Evolutionary conservation across 345 rosid species (phyloP).

Genomic region (Boechera stricta): DNA sequence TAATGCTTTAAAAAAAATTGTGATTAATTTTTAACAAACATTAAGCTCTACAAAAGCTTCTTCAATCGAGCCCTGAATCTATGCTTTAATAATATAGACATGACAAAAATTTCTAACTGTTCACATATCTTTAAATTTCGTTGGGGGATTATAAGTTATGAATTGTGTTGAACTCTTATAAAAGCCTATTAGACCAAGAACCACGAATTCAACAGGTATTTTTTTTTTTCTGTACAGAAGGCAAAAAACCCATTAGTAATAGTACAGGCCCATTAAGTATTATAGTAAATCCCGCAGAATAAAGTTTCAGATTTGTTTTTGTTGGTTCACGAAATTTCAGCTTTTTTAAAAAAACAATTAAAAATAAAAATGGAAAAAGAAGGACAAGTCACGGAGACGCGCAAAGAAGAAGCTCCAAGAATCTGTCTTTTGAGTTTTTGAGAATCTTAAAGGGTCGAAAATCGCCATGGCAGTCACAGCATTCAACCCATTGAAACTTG

Average conservation of each 20-base stretch:
- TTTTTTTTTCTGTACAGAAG: too few relatives aligned
- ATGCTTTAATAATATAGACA: too few relatives aligned
- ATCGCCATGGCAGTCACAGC: conserved; percentile 61
- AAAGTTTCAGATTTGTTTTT: neutral
- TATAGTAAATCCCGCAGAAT: neutral
- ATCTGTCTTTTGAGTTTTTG: conserved; percentile 17
- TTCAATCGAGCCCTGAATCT: too few relatives aligned
- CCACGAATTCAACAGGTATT: neutral
- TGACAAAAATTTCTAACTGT: too few relatives aligned
- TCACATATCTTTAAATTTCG: too few relatives aligned
- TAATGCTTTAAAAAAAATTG: too few relatives aligned
- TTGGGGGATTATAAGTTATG: too few relatives aligned
- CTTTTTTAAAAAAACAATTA: too few relatives aligned
- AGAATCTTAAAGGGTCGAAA: conserved; percentile 22
- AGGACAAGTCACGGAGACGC: conserved; percentile 23
- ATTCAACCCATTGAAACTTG: conserved; percentile 50
- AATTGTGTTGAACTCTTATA: neutral
- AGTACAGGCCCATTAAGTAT: conserved; percentile 6
- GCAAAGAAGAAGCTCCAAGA: conserved; percentile 32
- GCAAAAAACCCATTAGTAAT: neutral
- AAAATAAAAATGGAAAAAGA: neutral
- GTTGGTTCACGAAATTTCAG: conserved; percentile 13
- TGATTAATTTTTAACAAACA: too few relatives aligned
- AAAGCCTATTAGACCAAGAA: conserved; percentile 4
- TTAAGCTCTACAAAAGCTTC: too few relatives aligned